Evolutionary conservation across 2,329 filamentous ascomycete genomes (phyloP), one percentile per base, ranked within the genome.

Genomic region (Ascochyta fabae): DNA sequence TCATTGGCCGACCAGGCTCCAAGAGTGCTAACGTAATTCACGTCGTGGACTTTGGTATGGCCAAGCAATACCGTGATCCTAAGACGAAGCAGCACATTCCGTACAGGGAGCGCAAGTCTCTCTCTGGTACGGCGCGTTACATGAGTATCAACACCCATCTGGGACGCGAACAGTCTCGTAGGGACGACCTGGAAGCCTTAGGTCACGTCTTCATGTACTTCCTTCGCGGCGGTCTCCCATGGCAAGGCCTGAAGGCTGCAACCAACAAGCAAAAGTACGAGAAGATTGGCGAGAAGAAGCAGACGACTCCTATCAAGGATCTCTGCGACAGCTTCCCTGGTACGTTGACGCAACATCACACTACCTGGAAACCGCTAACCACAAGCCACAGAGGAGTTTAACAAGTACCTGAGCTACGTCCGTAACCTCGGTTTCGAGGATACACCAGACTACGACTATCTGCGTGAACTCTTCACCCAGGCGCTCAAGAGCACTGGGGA

Each of bases 101-200:
- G 12, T 98, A 98, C 77, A 87, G 95, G 71, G 95, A 98, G 81
- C 87, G 95, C 70, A 99, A 99, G 80, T 96, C 94, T 5, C 82
- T 99, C 58, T 98, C 94, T 4, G 95, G 95, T 60, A 99, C 95
- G 54, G 95, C 95, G 60, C 87, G 95, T 75, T 99, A 99, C 79
- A 98, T 98, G 95, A 96, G 92, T 80, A 98, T 99, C 86, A 99
- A 99, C 80, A 99, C 95, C 53, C 95, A 99, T 83, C 80, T 98
- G 64, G 95, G 95, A 49, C 88, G 95, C 57, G 95, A 99, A 76
- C 95, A 99, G 77, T 98, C 94, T 54, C 88, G 95, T 74, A 85
- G 95, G 78, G 95, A 99, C 76, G 95, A 99, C 76, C 83, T 99
- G 56, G 95, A 99, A 79, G 95, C 95, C 13, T 75, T 88, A 10